Conservation (phyloP, 352 stramenopile genomes). For the Globisporangium emineosum region DNA sequence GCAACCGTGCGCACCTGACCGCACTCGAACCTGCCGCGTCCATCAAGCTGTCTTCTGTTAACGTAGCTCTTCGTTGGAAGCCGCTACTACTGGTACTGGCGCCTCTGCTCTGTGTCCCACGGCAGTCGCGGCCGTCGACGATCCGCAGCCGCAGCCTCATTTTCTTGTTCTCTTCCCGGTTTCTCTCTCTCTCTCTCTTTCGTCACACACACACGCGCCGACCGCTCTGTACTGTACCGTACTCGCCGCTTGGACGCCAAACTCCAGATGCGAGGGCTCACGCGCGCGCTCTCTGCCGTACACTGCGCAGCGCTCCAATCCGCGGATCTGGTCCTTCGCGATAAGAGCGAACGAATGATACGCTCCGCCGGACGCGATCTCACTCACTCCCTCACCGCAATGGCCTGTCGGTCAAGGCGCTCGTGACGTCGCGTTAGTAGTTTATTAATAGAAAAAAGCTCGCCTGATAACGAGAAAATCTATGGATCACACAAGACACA, state of each 20-base stretch:
- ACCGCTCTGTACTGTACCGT: not conserved
- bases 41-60: not conserved
- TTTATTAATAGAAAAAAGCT: conserved; percentile 7
- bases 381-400: not conserved
- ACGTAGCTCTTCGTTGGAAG: not conserved
- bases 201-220: not conserved
- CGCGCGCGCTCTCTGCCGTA: not conserved
- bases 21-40: not conserved
- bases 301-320: not conserved
- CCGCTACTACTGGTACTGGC: not conserved
- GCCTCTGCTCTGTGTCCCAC: not conserved
- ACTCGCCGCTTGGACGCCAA: not conserved
- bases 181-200: conserved; percentile 1
- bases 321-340: no score
- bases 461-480: conserved; percentile 11
- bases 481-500: not conserved
- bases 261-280: not conserved
- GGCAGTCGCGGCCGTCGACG: not conserved
- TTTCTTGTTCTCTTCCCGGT: not conserved
- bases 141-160: not conserved
- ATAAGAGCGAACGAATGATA: not conserved
- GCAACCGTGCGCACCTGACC: not conserved
- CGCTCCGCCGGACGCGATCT: not conserved
- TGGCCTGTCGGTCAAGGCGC: not conserved
- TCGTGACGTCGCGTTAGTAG: not conserved